phyloP scores from a whole-genome alignment of 352 stramenopile species.

The Phytophthora pinifolia region DNA sequence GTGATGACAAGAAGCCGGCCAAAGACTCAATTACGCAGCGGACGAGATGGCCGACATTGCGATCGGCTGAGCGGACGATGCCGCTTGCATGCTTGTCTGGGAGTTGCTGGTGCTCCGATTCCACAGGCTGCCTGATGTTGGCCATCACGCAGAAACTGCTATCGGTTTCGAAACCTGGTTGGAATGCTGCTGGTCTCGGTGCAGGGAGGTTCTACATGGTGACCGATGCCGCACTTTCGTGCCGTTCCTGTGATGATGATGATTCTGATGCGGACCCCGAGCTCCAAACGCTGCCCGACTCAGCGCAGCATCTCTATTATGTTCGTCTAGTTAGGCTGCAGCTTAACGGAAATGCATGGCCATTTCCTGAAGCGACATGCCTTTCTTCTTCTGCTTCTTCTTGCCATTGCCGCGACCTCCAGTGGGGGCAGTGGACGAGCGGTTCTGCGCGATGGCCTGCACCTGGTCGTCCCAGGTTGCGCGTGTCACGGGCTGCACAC shows the following conservation, averaged over 20 bases:
- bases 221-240: neutral
- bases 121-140: neutral
- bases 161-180: neutral
- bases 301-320: neutral
- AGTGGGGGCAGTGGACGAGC: constrained; percentile 18
- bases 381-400: constrained; percentile 88
- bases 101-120: neutral
- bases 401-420: constrained; percentile 39
- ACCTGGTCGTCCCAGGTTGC: constrained; percentile 83
- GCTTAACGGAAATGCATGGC: constrained; percentile 78
- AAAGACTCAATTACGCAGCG: too few relatives aligned
- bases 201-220: neutral
- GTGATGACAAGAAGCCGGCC: too few relatives aligned
- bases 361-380: constrained; percentile 75
- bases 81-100: too few relatives aligned
- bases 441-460: constrained; percentile 72
- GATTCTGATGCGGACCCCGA: neutral
- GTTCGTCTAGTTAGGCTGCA: neutral
- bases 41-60: too few relatives aligned
- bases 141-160: too few relatives aligned
- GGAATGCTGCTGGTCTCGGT: neutral
- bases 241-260: constrained; percentile 1
- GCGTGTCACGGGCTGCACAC: constrained; percentile 75
- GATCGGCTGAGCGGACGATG: too few relatives aligned
- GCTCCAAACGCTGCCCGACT: too few relatives aligned